Conservation (phyloP, 2,329 filamentous ascomycete species). For the Aspergillus carbonarius region DNA sequence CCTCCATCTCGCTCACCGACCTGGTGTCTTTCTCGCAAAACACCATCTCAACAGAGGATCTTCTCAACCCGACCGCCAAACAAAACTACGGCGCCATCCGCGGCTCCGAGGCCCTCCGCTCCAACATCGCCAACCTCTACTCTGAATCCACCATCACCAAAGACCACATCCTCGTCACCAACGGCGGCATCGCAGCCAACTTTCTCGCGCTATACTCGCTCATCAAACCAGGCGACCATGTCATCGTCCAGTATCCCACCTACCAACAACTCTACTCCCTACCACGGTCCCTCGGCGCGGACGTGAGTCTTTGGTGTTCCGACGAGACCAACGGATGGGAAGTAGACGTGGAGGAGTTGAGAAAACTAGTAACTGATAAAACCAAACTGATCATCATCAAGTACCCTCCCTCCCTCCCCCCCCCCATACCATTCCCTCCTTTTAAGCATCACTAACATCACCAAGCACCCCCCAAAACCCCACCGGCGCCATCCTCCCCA, state of each 20-base stretch:
- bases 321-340: constrained; percentile 64
- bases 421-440: too few species aligned
- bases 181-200: constrained; percentile 80
- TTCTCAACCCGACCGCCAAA: constrained; percentile 1
- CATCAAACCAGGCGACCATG: constrained; percentile 72
- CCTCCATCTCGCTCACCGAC: constrained; percentile 70
- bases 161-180: constrained; percentile 72
- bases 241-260: constrained; percentile 81
- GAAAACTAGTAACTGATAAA: constrained; percentile 55
- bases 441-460: constrained; percentile 55
- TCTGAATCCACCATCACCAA: constrained; percentile 48
- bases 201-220: constrained; percentile 73
- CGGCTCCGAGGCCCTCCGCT: constrained; percentile 26
- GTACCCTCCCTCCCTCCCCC: constrained; percentile 29
- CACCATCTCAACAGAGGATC: too few species aligned
- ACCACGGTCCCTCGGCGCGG: constrained; percentile 70
- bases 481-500: constrained; percentile 68
- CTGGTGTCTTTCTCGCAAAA: constrained; percentile 54
- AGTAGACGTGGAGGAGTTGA: constrained; percentile 65
- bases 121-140: constrained; percentile 33
- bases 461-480: constrained; percentile 73
- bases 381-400: constrained; percentile 64
- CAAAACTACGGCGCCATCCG: constrained; percentile 30
- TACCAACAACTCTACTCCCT: constrained; percentile 82
- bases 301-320: constrained; percentile 75